These are phyloP conservation scores for Adansonia rubrostipa DNA, from an alignment of 441 rosid species.

Conservation along the genomic window DNA sequence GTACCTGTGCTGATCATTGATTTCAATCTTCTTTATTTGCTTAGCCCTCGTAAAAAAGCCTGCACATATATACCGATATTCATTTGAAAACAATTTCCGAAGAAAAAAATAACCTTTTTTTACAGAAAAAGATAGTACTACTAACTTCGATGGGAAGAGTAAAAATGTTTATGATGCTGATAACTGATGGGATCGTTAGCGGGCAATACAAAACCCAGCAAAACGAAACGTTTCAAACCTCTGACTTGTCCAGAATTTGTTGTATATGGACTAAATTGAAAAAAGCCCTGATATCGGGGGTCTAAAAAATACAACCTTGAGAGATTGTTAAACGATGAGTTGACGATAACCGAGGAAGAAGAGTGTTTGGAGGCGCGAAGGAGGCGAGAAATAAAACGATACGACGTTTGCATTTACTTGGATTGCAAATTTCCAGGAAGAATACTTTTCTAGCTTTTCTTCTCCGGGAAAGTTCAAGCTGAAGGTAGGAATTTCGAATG, in stretches of 20 bases:
- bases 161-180: slow-evolving; percentile 29
- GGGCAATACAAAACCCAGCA: slow-evolving; percentile 48
- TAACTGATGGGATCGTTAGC: slow-evolving; percentile 31
- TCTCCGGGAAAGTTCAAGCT: not conserved
- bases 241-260: slow-evolving; percentile 30
- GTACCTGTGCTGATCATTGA: slow-evolving; percentile 87
- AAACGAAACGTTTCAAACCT: slow-evolving; percentile 37
- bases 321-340: slow-evolving; percentile 19
- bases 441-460: not conserved
- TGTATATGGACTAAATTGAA: slow-evolving; percentile 31
- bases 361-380: slow-evolving; percentile 42
- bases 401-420: slow-evolving; percentile 54
- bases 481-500: not conserved
- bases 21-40: slow-evolving; percentile 68
- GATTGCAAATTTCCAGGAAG: not conserved
- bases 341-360: slow-evolving; percentile 22
- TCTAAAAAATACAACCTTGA: slow-evolving; percentile 21
- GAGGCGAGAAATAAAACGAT: slow-evolving; percentile 57
- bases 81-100: not conserved
- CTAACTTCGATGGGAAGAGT: slow-evolving; percentile 54
- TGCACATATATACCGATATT: slow-evolving; percentile 32
- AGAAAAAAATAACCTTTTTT: not conserved
- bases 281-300: slow-evolving; percentile 30
- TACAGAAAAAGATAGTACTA: slow-evolving; percentile 16
- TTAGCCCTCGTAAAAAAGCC: slow-evolving; percentile 85